Evolutionary conservation across 1,284 basidiomycete species (phyloP).

Genomic region (Trichosporon asahii): DNA sequence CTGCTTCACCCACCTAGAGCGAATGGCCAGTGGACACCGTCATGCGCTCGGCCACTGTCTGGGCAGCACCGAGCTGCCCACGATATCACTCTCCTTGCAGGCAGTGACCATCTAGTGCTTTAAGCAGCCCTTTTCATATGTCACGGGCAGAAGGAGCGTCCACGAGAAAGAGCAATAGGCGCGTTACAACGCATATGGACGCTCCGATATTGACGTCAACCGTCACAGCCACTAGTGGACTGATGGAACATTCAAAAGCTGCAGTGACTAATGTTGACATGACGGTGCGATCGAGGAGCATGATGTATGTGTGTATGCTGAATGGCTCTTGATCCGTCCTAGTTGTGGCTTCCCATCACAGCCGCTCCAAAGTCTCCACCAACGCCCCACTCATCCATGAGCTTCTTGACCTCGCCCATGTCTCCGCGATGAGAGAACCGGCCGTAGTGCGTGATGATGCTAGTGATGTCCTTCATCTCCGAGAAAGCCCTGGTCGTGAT

Average conservation of each 20-base stretch:
- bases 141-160: too few relatives aligned
- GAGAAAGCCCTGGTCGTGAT: conserved; percentile 21
- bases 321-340: background rate
- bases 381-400: conserved; percentile 50
- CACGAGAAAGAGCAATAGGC: too few relatives aligned
- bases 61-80: too few relatives aligned
- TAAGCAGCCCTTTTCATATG: too few relatives aligned
- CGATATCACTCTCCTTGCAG: too few relatives aligned
- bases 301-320: background rate
- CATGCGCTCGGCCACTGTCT: too few relatives aligned
- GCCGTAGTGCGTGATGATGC: conserved; percentile 48
- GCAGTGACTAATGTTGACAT: background rate
- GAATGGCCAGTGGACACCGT: too few relatives aligned
- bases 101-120: too few relatives aligned
- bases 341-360: conserved; percentile 31
- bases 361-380: conserved; percentile 50
- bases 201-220: background rate
- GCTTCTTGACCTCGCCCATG: conserved; percentile 52
- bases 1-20: too few relatives aligned
- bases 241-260: background rate
- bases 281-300: background rate
- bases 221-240: background rate
- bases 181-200: too few relatives aligned
- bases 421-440: conserved; percentile 52
- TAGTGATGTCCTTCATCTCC: conserved; percentile 52